Evolutionary conservation across 495 filamentous ascomycete species (phyloP), one percentile per base, ranked within the genome.

Genomic region (Penicillium paradoxum): DNA sequence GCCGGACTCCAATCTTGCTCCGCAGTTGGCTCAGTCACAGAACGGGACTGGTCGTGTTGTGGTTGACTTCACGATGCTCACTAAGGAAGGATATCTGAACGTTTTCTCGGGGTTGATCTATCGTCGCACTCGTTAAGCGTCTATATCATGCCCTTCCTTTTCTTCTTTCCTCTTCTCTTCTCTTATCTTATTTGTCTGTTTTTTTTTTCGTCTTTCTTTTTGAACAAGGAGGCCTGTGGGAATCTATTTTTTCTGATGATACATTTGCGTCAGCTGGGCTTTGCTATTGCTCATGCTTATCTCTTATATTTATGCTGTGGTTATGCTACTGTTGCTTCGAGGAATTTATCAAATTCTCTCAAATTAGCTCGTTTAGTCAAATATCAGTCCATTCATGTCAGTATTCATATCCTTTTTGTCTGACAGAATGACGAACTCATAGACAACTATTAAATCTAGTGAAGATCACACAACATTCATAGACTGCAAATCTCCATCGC

Each of bases 61-160:
- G 7, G 72, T 76, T 41, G 73, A 76, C 38, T 76, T 73, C 47
- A 73, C 73, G 7, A 63, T 73, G 49, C 68, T 76, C 19, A 73
- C 73, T 0, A 72, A 71, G 52, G 69, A 73, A 43, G 73, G 73
- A 5, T 76, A 76, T 49, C 50, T 76, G 43, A 76, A 76, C 49
- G 73, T 76, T 3, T 74, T 76, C 55, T 69, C 72, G 1, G 72
- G 71, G 0, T 54, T 75, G 42, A 72, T 73, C 33, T 75, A 72
- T 43, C 69, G 68, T 46, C 67, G 65, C 0, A 62, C 55, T 53
- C 68, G 68, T 29, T 72, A 39, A 61, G 41, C 6, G 25, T 38
- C n/a, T 3, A 3, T 27, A 27, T 27, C 24, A 27, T 27, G 3
- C 24, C 24, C 11, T 21, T 25, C 6, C 13, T 11, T 17, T 9